Percentiles rank a stretch among this genome's conserved stretches.
Evolutionary conservation across 1,284 basidiomycete species (phyloP).

Genomic region (Trichosporon coremiiforme): DNA sequence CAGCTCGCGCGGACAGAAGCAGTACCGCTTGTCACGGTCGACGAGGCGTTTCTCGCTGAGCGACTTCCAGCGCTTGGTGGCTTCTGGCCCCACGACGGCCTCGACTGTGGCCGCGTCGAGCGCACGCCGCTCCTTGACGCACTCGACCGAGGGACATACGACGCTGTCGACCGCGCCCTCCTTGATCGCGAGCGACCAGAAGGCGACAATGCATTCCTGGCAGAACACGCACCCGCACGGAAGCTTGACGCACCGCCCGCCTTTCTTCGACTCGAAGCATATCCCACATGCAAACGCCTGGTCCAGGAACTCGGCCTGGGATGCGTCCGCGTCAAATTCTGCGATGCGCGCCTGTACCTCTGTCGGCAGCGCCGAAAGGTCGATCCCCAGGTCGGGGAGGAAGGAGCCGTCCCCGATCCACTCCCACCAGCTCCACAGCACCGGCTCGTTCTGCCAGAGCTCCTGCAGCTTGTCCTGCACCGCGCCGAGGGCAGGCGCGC

Average conservation of each 20-base stretch:
- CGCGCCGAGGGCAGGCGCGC: background rate
- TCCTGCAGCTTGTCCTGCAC: conserved; percentile 25
- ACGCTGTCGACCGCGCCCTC: conserved; percentile 54
- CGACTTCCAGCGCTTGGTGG: conserved; percentile 42
- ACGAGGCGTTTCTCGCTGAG: conserved; percentile 46
- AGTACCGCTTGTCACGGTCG: conserved; percentile 50
- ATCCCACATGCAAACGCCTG: conserved; percentile 53
- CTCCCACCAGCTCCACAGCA: conserved; percentile 54
- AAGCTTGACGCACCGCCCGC: conserved; percentile 46
- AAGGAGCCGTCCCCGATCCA: conserved; percentile 49
- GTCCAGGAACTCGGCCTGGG: conserved; percentile 44
- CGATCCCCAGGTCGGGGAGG: conserved; percentile 34
- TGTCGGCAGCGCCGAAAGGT: conserved; percentile 31
- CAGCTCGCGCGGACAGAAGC: conserved; percentile 48
- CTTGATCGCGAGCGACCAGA: conserved; percentile 52
- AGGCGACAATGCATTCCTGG: conserved; percentile 47
- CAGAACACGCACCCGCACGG: conserved; percentile 54
- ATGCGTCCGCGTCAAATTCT: conserved; percentile 38
- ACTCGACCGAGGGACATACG: conserved; percentile 50
- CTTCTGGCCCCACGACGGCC: conserved; percentile 52
- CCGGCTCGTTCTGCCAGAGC: conserved; percentile 25
- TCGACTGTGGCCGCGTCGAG: conserved; percentile 58
- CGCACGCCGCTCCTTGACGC: conserved; percentile 46
- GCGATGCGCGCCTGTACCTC: conserved; percentile 46
- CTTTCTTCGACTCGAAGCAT: conserved; percentile 54